A percentile compares a stretch with the other conserved stretches of the same genome.
phyloP scores from a whole-genome alignment of 352 stramenopile genomes.

The Elongisporangium senticosum region DNA sequence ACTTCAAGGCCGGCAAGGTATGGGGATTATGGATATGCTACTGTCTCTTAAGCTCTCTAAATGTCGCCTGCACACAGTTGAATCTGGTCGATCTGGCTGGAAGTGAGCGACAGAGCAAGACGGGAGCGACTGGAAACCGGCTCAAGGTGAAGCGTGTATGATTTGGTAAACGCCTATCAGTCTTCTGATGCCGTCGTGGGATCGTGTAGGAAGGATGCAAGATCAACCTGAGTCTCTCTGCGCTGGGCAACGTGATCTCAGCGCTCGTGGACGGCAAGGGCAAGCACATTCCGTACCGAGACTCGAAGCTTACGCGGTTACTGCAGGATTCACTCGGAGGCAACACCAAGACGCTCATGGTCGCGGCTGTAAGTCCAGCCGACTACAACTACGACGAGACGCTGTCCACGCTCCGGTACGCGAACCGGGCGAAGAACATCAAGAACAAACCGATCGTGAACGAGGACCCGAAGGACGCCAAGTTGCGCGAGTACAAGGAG shows the following conservation, averaged over 20 bases:
- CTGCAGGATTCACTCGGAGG: slow-evolving; percentile 92
- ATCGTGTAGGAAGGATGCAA: slow-evolving; percentile 77
- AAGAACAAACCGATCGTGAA: slow-evolving; percentile 96
- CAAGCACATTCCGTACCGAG: slow-evolving; percentile 87
- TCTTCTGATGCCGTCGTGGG: slow-evolving; percentile 2
- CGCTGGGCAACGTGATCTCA: slow-evolving; percentile 82
- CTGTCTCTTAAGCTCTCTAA: not conserved
- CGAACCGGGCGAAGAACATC: slow-evolving; percentile 96
- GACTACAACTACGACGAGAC: slow-evolving; percentile 96
- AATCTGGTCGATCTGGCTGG: slow-evolving; percentile 81
- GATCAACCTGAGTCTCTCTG: slow-evolving; percentile 80
- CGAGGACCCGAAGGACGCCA: slow-evolving; percentile 91
- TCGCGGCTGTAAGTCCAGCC: slow-evolving; percentile 92
- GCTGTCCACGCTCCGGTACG: slow-evolving; percentile 94
- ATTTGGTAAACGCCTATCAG: not conserved
- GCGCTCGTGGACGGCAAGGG: slow-evolving; percentile 81
- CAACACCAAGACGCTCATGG: slow-evolving; percentile 96
- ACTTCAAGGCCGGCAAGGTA: slow-evolving; percentile 82
- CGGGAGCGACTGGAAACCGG: slow-evolving; percentile 66
- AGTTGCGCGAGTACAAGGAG: slow-evolving; percentile 87
- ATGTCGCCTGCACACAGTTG: slow-evolving; percentile 22
- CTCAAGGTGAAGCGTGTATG: slow-evolving; percentile 36
- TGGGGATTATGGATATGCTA: not conserved
- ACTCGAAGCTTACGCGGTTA: slow-evolving; percentile 90
- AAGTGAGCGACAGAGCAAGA: slow-evolving; percentile 83